These are phyloP conservation scores for Violaceomyces palustris DNA, from an alignment of 1,284 basidiomycete species.

Conservation along the genomic window DNA sequence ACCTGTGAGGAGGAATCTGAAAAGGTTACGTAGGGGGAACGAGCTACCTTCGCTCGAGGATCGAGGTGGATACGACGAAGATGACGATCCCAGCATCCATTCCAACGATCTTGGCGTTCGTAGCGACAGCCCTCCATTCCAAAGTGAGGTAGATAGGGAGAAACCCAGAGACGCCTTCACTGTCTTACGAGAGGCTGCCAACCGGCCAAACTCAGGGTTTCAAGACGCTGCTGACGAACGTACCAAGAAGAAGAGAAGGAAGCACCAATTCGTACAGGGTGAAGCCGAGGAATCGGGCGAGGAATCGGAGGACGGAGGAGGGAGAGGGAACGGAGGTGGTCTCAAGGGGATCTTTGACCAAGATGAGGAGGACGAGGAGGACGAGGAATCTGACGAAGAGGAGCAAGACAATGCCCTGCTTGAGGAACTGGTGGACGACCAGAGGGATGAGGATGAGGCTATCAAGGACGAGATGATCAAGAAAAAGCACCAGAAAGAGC, in stretches of 20 bases:
- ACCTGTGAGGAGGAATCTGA: too few species aligned
- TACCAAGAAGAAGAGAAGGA: slow-evolving; percentile 17
- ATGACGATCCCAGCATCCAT: too few species aligned
- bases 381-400: slow-evolving; percentile 36
- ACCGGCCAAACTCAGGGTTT: background rate
- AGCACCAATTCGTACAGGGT: slow-evolving; percentile 41
- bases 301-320: slow-evolving; percentile 25
- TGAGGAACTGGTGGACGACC: slow-evolving; percentile 43
- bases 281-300: slow-evolving; percentile 52
- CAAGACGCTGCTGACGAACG: background rate
- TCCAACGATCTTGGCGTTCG: background rate
- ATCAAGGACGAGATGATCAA: slow-evolving; percentile 37
- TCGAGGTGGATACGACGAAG: background rate
- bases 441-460: slow-evolving; percentile 40
- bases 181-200: background rate
- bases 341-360: slow-evolving; percentile 42
- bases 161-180: background rate
- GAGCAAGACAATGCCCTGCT: slow-evolving; percentile 42
- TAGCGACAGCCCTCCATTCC: background rate
- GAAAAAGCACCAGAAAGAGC: slow-evolving; percentile 32
- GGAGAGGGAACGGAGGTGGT: slow-evolving; percentile 31
- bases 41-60: background rate
- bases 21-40: too few species aligned
- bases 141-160: background rate
- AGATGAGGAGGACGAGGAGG: slow-evolving; percentile 25